phyloP scores from a whole-genome alignment of 2,329 filamentous ascomycete species.

The Sporothrix luriei region DNA sequence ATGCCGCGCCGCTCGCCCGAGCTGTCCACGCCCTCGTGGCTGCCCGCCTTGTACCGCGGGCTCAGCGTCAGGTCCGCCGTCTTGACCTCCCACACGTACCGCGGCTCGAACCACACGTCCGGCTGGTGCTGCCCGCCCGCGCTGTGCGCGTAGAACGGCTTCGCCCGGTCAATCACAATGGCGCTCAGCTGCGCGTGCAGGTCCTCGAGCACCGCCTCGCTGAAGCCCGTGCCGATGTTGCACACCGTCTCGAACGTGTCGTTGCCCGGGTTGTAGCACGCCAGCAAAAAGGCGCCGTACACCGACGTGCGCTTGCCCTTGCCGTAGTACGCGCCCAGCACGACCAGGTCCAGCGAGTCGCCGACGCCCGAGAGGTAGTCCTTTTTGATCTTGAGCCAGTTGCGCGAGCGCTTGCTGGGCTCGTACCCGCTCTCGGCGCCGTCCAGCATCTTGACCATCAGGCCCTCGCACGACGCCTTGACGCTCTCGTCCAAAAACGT shows the following conservation, averaged over 20 bases:
- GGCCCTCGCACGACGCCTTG: conserved; percentile 91
- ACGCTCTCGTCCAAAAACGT: conserved; percentile 89
- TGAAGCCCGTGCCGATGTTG: conserved; percentile 98
- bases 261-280: conserved; percentile 80
- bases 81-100: conserved; percentile 95
- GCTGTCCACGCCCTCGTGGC: conserved; percentile 71
- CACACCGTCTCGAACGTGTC: conserved; percentile 94
- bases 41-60: conserved; percentile 90
- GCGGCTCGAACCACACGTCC: conserved; percentile 97
- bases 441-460: conserved; percentile 99
- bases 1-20: conserved; percentile 70
- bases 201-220: conserved; percentile 88
- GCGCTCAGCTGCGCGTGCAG: conserved; percentile 74
- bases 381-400: conserved; percentile 99
- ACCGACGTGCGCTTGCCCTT: conserved; percentile 94
- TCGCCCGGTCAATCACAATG: conserved; percentile 82
- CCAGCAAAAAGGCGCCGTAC: conserved; percentile 93
- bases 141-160: conserved; percentile 92
- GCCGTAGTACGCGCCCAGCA: conserved; percentile 90
- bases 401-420: conserved; percentile 91
- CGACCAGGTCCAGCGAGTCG: conserved; percentile 94
- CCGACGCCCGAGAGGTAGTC: conserved; percentile 93
- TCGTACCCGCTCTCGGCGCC: conserved; percentile 92
- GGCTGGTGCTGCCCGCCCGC: conserved; percentile 86
- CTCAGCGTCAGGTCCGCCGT: conserved; percentile 92